Percentiles rank a stretch among this genome's conserved stretches.
Evolutionary conservation across 169 alveolate genomes (phyloP).

Genomic region (Cryptosporidium canis): DNA sequence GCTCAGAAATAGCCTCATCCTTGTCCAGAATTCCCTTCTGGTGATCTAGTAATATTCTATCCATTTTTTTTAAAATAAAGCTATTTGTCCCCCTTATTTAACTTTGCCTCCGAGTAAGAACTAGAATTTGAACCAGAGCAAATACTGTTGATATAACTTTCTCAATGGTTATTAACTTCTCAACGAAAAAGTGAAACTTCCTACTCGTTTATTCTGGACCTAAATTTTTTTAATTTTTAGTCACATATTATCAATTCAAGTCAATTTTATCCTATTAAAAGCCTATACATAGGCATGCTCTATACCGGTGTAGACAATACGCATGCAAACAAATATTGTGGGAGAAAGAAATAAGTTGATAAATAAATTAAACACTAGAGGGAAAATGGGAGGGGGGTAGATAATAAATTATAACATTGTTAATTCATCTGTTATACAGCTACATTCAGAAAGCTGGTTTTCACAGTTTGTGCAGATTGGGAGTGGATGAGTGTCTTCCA

Average conservation of each 20-base stretch:
- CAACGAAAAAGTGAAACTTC: too few relatives aligned
- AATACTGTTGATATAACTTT: too few relatives aligned
- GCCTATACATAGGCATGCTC: not conserved
- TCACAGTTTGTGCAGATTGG: conserved; percentile 14
- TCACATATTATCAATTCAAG: not conserved
- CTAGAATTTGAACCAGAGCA: not conserved
- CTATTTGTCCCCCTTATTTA: not conserved
- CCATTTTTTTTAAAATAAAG: not conserved
- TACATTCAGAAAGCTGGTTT: conserved; percentile 6
- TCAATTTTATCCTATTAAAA: not conserved
- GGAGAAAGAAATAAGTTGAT: not conserved
- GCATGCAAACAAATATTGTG: conserved; percentile 5
- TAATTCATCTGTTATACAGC: not conserved
- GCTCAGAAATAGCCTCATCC: not conserved
- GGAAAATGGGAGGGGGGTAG: not conserved
- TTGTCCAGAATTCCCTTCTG: conserved; percentile 39
- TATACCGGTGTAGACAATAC: conserved; percentile 4
- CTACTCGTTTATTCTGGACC: too few relatives aligned
- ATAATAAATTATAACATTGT: not conserved
- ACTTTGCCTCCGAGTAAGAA: not conserved
- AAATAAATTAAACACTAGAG: not conserved
- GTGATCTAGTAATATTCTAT: not conserved
- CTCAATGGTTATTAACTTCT: too few relatives aligned
- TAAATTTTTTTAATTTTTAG: too few relatives aligned
- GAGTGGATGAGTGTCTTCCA: not conserved